These are phyloP conservation scores for Alternaria postmessia DNA, from an alignment of 2,329 filamentous ascomycete genomes.

Conservation along the genomic window DNA sequence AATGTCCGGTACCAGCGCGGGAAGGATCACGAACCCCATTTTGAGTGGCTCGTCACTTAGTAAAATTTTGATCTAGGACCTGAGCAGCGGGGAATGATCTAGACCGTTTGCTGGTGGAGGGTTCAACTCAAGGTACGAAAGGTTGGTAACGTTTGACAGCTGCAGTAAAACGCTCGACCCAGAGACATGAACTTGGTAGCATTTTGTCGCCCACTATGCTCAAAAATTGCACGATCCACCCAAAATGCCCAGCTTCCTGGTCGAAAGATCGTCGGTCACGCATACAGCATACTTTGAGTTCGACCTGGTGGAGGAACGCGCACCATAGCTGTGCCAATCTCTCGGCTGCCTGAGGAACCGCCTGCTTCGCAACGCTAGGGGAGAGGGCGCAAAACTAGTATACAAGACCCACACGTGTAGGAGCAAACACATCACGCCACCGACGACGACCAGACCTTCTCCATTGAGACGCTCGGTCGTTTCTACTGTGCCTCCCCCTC, in stretches of 20 bases:
- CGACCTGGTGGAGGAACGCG: background rate
- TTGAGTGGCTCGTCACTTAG: background rate
- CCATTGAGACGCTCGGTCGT: constrained; percentile 1
- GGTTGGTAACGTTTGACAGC: background rate
- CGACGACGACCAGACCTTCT: constrained; percentile 1
- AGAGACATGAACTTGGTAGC: background rate
- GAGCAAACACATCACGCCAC: constrained; percentile 14
- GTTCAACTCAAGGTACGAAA: background rate
- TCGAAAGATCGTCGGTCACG: constrained; percentile 3
- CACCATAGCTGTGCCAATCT: background rate
- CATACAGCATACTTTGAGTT: constrained; percentile 4
- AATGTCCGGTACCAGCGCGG: constrained; percentile 59
- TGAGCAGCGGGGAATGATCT: background rate
- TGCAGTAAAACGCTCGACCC: background rate
- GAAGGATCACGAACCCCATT: constrained; percentile 53
- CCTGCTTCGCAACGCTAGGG: background rate
- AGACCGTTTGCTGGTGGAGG: background rate
- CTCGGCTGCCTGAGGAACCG: background rate
- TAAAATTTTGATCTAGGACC: background rate
- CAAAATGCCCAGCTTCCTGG: background rate
- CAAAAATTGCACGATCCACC: background rate
- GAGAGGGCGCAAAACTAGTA: constrained; percentile 8
- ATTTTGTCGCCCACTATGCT: background rate
- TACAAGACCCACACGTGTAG: background rate
- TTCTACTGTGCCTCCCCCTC: constrained; percentile 19